Percentiles rank a stretch among this genome's conserved stretches.
phyloP scores from a whole-genome alignment of 148 eudicot species.

The Rhododendron ferrugineum region DNA sequence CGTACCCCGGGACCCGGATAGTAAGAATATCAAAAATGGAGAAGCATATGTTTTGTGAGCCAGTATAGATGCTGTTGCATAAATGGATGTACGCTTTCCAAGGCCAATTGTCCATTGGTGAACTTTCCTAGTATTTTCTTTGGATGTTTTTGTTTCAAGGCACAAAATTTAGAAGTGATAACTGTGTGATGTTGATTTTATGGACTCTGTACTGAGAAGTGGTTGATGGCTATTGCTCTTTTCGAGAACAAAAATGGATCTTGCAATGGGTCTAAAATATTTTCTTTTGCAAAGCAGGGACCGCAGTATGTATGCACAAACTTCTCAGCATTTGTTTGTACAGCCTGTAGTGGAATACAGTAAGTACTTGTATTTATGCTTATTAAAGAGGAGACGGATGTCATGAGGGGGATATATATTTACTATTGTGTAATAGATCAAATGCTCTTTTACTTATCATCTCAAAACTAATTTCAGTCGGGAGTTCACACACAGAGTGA shows the following conservation, averaged over 20 bases:
- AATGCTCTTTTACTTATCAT: not conserved
- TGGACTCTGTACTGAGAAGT: not conserved
- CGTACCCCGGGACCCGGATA: too few species aligned
- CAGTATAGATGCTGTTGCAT: not conserved
- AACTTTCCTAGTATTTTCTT: not conserved
- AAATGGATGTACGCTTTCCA: not conserved
- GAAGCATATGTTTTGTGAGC: not conserved
- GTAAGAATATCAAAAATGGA: not conserved
- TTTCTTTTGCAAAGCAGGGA: slow-evolving; percentile 47
- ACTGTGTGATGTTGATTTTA: too few species aligned
- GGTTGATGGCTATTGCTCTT: not conserved
- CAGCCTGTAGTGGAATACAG: slow-evolving; percentile 94
- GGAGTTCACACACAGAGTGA: slow-evolving; percentile 95
- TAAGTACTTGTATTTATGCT: slow-evolving; percentile 35
- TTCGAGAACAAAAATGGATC: not conserved
- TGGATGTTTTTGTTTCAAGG: not conserved
- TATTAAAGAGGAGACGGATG: not conserved
- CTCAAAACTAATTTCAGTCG: slow-evolving; percentile 52
- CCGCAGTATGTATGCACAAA: slow-evolving; percentile 94
- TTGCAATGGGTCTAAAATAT: not conserved
- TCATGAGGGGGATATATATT: not conserved
- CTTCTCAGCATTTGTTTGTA: slow-evolving; percentile 90
- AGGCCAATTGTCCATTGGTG: not conserved
- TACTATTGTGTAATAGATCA: not conserved
- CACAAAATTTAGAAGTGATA: not conserved